Evolutionary conservation across 148 eudicot species (phyloP), one percentile per base, ranked within the genome.

Genomic region (Amaranthus hypochondriacus): DNA sequence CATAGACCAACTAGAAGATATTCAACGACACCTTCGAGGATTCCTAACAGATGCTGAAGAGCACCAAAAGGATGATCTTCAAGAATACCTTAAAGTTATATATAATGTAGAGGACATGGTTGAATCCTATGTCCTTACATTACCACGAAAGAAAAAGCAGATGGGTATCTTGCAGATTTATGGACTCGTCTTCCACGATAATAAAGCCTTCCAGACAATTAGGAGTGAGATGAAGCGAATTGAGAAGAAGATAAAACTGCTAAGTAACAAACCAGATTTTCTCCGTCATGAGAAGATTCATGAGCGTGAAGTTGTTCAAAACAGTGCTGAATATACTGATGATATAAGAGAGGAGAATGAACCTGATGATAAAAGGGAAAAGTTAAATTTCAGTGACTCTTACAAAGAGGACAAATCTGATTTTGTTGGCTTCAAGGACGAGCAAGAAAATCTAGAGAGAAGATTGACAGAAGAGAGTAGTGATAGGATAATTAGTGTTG

Each of bases 121-220:
- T 13, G 85, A 82, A 54, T 79, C 61, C 7, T 75, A 72, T 44
- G 73, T 75, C 69, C 76, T 81, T 72, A 68, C 14, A 12, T 47
- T 79, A 46, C 77, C 60, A 9, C 61, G 75, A 12, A 77, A 60
- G 46, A 71, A 67, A 56, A 69, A 56, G 7, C 0, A 55, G 48
- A 59, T 66, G 62, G 49, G 81, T 44, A 78, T 66, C 52, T 56
- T 75, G 5, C 52, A 78, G 39, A 68, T 62, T 42, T 69, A 69
- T 11, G 81, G 81, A 0, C 53, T 73, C 56, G 56, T 48, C 47
- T 62, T 78, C 42, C 66, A 68, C 55, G 81, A 73, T 73, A 44
- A n/a, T 21, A 55, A 15, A 66, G 71, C 71, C 54, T 56, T 64
- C 47, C 46, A 56, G 48, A 48, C 56, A 11, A 28, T 75, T 56